Evolutionary conservation across 345 rosid genomes (phyloP), one percentile per base, ranked within the genome.

Genomic region (Rhizophora apiculata): DNA sequence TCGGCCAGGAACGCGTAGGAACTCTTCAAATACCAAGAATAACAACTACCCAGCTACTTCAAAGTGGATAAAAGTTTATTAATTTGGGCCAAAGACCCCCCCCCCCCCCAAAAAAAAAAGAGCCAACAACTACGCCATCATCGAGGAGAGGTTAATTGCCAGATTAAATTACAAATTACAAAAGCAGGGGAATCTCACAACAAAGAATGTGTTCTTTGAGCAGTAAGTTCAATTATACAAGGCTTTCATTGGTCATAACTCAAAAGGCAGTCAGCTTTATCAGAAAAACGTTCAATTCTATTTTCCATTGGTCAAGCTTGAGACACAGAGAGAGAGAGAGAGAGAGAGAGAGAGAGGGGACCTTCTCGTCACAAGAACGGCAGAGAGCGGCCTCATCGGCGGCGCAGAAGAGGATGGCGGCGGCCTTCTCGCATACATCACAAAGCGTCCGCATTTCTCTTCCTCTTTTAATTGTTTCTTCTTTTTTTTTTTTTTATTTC

Each of bases 321-420:
- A 24, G 27, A 10, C 8, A 10, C 3, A 21, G 16, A 58, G 36
- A 34, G 36, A 6, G 36, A 34, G 1, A 30, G 32, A 31, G 32
- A 31, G 26, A 54, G 15, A 15, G 29, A 13, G 8, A 22, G 18
- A 60, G 29, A 24, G 30, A 1, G 27, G 21, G 8, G 53, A 80
- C 97, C 82, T 89, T 87, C 56, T 91, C 91, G 72, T 89, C 95
- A 68, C 97, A 91, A 63, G 95, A 54, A 70, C 86, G 85, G 80
- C 97, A 91, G 24, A 89, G 95, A 30, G 97, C 85, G 62, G 97
- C 97, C 80, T 89, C 97, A 54, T 91, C 94, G 67, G 92, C 92
- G 48, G 97, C 97, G 73, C 97, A 91, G 81, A 91, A 91, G 27
- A 91, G 80, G 56, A 87, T 87, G 18, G 94, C 97, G 48, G 92